phyloP scores from a whole-genome alignment of 2,329 filamentous ascomycete species.

The Fusarium proliferatum region DNA sequence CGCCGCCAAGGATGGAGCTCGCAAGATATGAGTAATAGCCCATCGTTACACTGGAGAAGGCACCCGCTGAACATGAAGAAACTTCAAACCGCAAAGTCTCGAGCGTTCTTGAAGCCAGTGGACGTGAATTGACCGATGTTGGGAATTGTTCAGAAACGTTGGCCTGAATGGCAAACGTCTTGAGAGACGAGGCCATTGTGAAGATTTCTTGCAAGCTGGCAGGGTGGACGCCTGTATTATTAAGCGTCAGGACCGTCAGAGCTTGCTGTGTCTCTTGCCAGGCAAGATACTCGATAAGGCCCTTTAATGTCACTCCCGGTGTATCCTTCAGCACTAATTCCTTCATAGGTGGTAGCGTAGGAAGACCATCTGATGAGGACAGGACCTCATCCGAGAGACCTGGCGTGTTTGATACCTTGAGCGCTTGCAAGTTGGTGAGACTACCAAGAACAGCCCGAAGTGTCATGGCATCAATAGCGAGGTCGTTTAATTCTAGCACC shows the following conservation, averaged over 20 bases:
- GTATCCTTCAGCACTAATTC: slow-evolving; percentile 78
- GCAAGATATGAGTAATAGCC: slow-evolving; percentile 89
- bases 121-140: slow-evolving; percentile 61
- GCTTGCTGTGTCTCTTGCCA: slow-evolving; percentile 67
- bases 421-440: slow-evolving; percentile 74
- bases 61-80: slow-evolving; percentile 67
- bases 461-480: slow-evolving; percentile 76
- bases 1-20: slow-evolving; percentile 80
- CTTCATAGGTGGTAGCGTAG: slow-evolving; percentile 79
- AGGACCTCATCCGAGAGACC: slow-evolving; percentile 84
- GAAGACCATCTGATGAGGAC: slow-evolving; percentile 70
- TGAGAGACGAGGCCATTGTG: slow-evolving; percentile 66
- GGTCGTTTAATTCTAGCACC: slow-evolving; percentile 74
- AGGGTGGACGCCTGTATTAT: slow-evolving; percentile 76
- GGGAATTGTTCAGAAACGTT: slow-evolving; percentile 63
- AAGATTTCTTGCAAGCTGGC: slow-evolving; percentile 71
- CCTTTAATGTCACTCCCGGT: slow-evolving; percentile 76
- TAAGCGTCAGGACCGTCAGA: slow-evolving; percentile 76
- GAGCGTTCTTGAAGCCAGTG: slow-evolving; percentile 76
- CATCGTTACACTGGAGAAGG: slow-evolving; percentile 65
- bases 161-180: slow-evolving; percentile 65
- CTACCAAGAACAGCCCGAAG: slow-evolving; percentile 77
- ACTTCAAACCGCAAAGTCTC: slow-evolving; percentile 86
- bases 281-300: slow-evolving; percentile 75
- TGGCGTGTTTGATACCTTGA: slow-evolving; percentile 77